These are phyloP conservation scores for Conticribra guillardii DNA, from an alignment of 108 stramenopile genomes.

Conservation along the genomic window DNA sequence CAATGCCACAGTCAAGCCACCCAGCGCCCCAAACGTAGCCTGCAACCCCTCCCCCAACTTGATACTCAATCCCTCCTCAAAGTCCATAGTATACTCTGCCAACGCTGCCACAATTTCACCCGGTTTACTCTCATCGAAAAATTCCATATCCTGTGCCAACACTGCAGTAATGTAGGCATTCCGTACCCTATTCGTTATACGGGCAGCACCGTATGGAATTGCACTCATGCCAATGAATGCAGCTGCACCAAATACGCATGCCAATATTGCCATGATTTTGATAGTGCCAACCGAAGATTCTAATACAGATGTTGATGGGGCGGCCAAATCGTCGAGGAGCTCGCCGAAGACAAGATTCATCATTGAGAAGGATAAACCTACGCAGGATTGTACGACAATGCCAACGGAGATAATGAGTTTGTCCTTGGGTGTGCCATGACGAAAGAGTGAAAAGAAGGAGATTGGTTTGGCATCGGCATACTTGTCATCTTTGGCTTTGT, in stretches of 20 bases:
- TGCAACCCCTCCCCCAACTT: conserved; percentile 42
- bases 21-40: conserved; percentile 23
- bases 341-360: conserved; percentile 45
- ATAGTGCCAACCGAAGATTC: conserved; percentile 1
- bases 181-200: conserved; percentile 33
- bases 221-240: conserved; percentile 26
- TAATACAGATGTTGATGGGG: conserved; percentile 10
- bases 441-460: conserved; percentile 29
- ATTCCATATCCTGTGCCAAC: conserved; percentile 38
- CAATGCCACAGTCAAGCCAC: conserved; percentile 19
- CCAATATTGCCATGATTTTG: conserved; percentile 18
- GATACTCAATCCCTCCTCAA: conserved; percentile 40
- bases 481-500: neutral
- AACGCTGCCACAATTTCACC: conserved; percentile 35
- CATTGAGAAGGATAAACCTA: conserved; percentile 9
- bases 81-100: conserved; percentile 32
- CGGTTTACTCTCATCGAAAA: conserved; percentile 42
- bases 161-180: conserved; percentile 23
- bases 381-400: conserved; percentile 2
- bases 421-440: conserved; percentile 17
- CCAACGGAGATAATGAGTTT: conserved; percentile 16
- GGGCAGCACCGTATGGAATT: conserved; percentile 34
- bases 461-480: conserved; percentile 7
- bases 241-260: conserved; percentile 16
- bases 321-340: conserved; percentile 21